Conservation (phyloP, 1,284 basidiomycete species). For the Cryptococcus wingfieldii region DNA sequence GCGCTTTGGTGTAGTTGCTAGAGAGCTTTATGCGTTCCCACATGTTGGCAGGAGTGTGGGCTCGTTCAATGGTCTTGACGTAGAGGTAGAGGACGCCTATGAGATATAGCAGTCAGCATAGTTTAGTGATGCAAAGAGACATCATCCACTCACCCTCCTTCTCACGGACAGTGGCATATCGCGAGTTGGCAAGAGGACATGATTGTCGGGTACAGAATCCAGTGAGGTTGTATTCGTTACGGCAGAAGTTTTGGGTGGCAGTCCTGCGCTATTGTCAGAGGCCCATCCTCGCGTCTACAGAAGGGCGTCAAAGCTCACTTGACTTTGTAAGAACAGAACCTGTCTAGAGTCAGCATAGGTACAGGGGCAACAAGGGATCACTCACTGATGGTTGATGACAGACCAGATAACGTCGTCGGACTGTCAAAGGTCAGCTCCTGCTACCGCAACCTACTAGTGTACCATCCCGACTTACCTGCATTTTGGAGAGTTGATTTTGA, state of each 20-base stretch:
- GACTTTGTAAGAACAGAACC: slow-evolving; percentile 92
- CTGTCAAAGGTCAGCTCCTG: slow-evolving; percentile 46
- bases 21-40: slow-evolving; percentile 95
- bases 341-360: slow-evolving; percentile 13
- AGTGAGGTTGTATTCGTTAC: slow-evolving; percentile 98
- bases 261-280: slow-evolving; percentile 57
- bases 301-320: slow-evolving; percentile 60
- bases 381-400: slow-evolving; percentile 78
- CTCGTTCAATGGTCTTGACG: slow-evolving; percentile 95
- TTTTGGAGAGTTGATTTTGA: slow-evolving; percentile 11
- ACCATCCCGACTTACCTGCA: slow-evolving; percentile 38
- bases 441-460: background rate
- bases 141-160: slow-evolving; percentile 66
- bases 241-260: slow-evolving; percentile 91
- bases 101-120: background rate
- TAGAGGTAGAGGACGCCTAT: slow-evolving; percentile 89
- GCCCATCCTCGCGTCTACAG: background rate
- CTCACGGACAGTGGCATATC: slow-evolving; percentile 95
- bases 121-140: background rate
- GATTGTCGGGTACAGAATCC: slow-evolving; percentile 96
- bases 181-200: slow-evolving; percentile 93
- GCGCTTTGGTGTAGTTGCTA: slow-evolving; percentile 88
- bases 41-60: slow-evolving; percentile 91
- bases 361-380: slow-evolving; percentile 4
- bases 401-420: slow-evolving; percentile 96